These are phyloP conservation scores for Phyllostachys edulis DNA, from an alignment of 176 grass and related monocot genomes.

Conservation along the genomic window DNA sequence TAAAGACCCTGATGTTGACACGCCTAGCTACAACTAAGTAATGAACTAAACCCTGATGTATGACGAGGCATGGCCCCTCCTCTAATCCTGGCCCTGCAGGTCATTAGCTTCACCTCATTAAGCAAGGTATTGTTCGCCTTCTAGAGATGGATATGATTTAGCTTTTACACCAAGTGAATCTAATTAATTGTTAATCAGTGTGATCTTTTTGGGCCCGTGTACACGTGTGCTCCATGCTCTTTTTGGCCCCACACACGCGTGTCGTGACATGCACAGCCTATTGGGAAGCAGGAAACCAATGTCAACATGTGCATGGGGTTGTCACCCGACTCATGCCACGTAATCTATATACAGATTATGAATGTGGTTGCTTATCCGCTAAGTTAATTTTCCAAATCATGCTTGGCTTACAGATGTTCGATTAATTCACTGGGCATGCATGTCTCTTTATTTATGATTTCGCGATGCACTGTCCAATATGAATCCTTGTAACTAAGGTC, in stretches of 20 bases:
- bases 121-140: conserved; percentile 8
- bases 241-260: conserved; percentile 20
- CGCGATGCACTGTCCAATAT: background rate
- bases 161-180: background rate
- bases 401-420: background rate
- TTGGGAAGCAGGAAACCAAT: background rate
- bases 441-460: background rate
- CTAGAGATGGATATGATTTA: background rate
- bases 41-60: background rate
- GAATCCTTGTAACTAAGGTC: background rate
- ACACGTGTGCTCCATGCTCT: background rate
- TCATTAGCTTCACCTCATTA: background rate
- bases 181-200: background rate
- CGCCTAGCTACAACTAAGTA: background rate
- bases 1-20: conserved; percentile 19
- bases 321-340: background rate
- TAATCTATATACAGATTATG: background rate
- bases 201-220: conserved; percentile 12
- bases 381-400: background rate
- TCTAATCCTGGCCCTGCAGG: background rate
- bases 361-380: no score
- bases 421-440: background rate
- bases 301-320: background rate
- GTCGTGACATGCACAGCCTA: background rate
- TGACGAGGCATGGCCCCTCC: conserved; percentile 28